Conservation (phyloP, 2,329 filamentous ascomycete species). For the Coniochaeta prunicola region DNA sequence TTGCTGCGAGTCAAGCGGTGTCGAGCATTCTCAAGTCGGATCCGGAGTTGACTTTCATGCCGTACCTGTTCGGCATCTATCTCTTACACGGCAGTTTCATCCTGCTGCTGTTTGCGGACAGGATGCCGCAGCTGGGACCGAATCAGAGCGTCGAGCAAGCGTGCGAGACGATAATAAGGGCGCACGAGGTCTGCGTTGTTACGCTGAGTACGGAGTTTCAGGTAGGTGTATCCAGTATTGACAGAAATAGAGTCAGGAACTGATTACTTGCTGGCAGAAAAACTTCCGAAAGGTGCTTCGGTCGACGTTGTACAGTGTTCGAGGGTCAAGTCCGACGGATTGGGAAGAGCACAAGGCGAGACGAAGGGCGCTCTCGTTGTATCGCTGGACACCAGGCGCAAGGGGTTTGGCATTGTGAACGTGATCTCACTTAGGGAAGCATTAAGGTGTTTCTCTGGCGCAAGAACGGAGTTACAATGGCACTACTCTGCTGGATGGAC, state of each 20-base stretch:
- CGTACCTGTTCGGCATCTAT: conserved; percentile 45
- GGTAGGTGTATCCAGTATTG: no score
- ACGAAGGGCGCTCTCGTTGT: conserved; percentile 43
- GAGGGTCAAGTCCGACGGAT: conserved; percentile 29
- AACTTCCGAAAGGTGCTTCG: conserved; percentile 48
- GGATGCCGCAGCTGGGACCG: conserved; percentile 37
- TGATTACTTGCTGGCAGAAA: no score
- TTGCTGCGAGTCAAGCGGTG: conserved; percentile 37
- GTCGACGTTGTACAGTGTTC: conserved; percentile 38
- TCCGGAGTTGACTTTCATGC: conserved; percentile 43
- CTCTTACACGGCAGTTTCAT: conserved; percentile 43
- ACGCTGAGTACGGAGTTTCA: conserved; percentile 43
- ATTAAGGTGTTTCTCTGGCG: background rate
- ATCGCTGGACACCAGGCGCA: conserved; percentile 39
- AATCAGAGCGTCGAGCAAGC: conserved; percentile 38
- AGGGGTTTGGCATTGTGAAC: conserved; percentile 23
- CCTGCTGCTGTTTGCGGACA: conserved; percentile 39
- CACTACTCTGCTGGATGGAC: no score
- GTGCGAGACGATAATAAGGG: conserved; percentile 41
- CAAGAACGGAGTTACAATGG: no score
- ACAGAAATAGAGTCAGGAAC: no score
- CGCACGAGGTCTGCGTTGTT: conserved; percentile 42
- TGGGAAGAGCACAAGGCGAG: conserved; percentile 36
- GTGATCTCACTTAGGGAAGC: conserved; percentile 3
- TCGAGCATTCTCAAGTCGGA: conserved; percentile 38